Evolutionary conservation across 2,329 filamentous ascomycete species (phyloP), one percentile per base, ranked within the genome.

Genomic region (Aspergillus hortae): DNA sequence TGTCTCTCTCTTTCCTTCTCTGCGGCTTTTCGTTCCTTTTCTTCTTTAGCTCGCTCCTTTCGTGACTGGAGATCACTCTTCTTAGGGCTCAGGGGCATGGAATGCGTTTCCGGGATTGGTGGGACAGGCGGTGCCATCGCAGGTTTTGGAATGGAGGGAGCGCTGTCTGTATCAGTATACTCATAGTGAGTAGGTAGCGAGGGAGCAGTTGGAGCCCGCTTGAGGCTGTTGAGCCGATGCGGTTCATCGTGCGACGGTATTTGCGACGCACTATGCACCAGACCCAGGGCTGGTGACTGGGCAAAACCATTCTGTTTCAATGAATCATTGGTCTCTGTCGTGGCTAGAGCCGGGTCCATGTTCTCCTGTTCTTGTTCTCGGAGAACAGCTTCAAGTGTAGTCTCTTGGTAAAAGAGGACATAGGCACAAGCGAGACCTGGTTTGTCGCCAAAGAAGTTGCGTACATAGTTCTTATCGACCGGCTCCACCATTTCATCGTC

Each of bases 401-500:
- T 97, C 71, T 99, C 92, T 69, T 96, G 94, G 73, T 99, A 99
- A 71, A 99, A 99, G 9, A 99, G 77, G 14, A 99, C 92, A 65
- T 99, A 99, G 27, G 94, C 94, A 63, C 92, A 96, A 9, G 94
- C 94, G 70, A 95, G 84, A 3, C 90, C 91, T 0, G 88, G 87
- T 65, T 89, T 90, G 67, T 96, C 94, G 14, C 94, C 94, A 63
- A 99, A 99, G 74, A 99, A 99, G 69, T 96, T 96, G 59, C 88
- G 84, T 35, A 99, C 94, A 66, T 95, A 99, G 67, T 89, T 87
- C 72, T 96, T 96, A 70, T 96, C 91, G 4, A 99, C 94, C 0
- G 94, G 94, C 69, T 99, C 94, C 4, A 99, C 94, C 84, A 97
- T 91, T 74, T 99, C 94, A 64, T 99, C 94, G 62, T 99, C 94